Evolutionary conservation across 2,329 filamentous ascomycete species (phyloP), one percentile per base, ranked within the genome.

Genomic region (Verticillium nonalfalfae): DNA sequence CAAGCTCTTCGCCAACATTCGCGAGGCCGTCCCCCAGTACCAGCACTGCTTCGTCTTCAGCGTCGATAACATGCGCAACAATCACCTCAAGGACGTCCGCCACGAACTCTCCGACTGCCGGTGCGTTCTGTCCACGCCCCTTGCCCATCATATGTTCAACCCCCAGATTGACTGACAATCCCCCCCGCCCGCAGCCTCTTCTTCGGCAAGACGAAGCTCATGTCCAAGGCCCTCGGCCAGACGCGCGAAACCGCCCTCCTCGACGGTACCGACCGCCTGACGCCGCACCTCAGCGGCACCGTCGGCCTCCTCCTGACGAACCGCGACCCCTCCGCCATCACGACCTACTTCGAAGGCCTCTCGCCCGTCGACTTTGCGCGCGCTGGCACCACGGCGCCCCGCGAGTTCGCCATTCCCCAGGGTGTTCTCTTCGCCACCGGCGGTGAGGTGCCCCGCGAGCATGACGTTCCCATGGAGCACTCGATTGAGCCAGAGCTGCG

Each of bases 181-280:
- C 54, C 15, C 38, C 62, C 56, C 35, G 15, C 52, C 9, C 58
- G 57, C 70, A 95, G 93, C 69, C 81, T 99, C 74, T 98, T 98
- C 86, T 98, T 97, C 78, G 95, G 94, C 79, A 99, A 98, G 82
- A 98, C 94, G 63, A 98, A 98, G 80, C 93, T 99, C 76, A 98
- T 98, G 93, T 88, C 91, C 70, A 94, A 95, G 78, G 93, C 95
- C 61, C 89, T 99, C 33, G 95, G 95, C 72, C 85, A 85, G 66
- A 88, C 82, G 60, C 83, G 87, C 67, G 89, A 90, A 71, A 90
- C 91, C 70, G 91, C 93, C 78, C 85, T 90, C 76, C 90, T 91
- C 68, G 85, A 90, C 55, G 91, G 91, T 73, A 86, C 95, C 70
- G 82, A 91, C 73, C 78, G 79, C 65, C 86, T 97, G 62, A 79